Evolutionary conservation across 495 filamentous ascomycete species (phyloP), one percentile per base, ranked within the genome.

Genomic region (Penicillium paradoxum): DNA sequence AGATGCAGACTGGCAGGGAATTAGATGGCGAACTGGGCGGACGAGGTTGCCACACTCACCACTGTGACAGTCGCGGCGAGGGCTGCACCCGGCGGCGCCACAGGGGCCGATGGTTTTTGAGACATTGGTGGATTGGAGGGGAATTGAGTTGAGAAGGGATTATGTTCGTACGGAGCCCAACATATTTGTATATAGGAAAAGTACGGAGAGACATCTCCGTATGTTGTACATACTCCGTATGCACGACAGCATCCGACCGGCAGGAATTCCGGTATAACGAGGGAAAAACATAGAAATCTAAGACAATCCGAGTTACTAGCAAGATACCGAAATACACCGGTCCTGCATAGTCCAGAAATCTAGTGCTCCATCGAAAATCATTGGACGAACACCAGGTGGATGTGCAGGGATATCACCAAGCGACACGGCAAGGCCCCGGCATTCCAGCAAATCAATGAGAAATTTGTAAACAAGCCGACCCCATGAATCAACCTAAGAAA

Each of bases 61-160:
- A 47, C 49, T 7, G 66, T 68, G 3, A 69, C 57, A 4, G 62
- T 65, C 14, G 60, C 55, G 32, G 67, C 67, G 14, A 70, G 46
- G 11, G 56, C 57, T 3, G 63, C 62, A 2, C 65, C 67, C 3
- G 62, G 65, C 1, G 49, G 60, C n/a, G 50, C 32, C 15, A 29
- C 36, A 1, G 54, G 47, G 27, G 50, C 30, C 0, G n/a, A n/a
- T n/a, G n/a, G n/a, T n/a, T n/a, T n/a, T n/a, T n/a, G n/a, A n/a
- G n/a, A n/a, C n/a, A n/a, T n/a, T n/a, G n/a, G 38, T 13, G 27
- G 32, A 3, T 25, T 11, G 11, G 17, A 8, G 30, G 44, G 7
- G 2, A n/a, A 9, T 33, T 34, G 7, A 6, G 40, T 47, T 2
- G 22, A n/a, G 30, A 15, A 8, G 27, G 30, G 30, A 24, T 22